Conservation (phyloP, 352 stramenopile genomes). For the Peronospora belbahrii region DNA sequence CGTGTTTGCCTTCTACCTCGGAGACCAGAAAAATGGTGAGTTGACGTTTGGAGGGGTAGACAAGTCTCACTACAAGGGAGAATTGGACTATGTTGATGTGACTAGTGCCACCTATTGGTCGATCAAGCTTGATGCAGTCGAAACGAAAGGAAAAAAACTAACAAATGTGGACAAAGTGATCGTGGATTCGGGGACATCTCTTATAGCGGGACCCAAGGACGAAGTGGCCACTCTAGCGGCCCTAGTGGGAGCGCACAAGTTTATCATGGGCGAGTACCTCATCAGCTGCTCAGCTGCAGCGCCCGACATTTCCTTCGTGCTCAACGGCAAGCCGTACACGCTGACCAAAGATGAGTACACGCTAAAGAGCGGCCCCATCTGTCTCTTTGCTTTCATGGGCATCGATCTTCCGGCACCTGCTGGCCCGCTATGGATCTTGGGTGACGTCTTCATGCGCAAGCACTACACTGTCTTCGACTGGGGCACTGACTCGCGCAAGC, state of each 20-base stretch:
- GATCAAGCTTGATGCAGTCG: conserved; percentile 61
- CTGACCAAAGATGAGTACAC: conserved; percentile 91
- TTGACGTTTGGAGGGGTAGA: conserved; percentile 79
- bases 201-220: conserved; percentile 89
- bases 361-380: conserved; percentile 86
- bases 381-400: conserved; percentile 94
- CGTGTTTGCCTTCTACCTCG: conserved; percentile 95
- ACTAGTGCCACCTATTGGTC: conserved; percentile 67
- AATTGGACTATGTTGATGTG: conserved; percentile 88
- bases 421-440: conserved; percentile 82
- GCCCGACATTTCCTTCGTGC: conserved; percentile 90
- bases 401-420: conserved; percentile 88
- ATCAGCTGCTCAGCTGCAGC: conserved; percentile 88
- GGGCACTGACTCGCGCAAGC: conserved; percentile 58
- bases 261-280: conserved; percentile 92
- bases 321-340: conserved; percentile 88
- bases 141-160: conserved; percentile 51
- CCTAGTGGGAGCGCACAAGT: conserved; percentile 83
- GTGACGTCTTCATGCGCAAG: conserved; percentile 94
- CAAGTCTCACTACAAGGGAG: conserved; percentile 89
- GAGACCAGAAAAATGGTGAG: conserved; percentile 74
- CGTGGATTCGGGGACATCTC: conserved; percentile 93
- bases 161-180: conserved; percentile 78
- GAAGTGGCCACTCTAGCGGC: conserved; percentile 84
- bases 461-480: conserved; percentile 94